Percentiles rank a stretch among this genome's conserved stretches.
These are phyloP conservation scores for Pisolithus tinctorius DNA, from an alignment of 768 basidiomycete species.

Conservation along the genomic window DNA sequence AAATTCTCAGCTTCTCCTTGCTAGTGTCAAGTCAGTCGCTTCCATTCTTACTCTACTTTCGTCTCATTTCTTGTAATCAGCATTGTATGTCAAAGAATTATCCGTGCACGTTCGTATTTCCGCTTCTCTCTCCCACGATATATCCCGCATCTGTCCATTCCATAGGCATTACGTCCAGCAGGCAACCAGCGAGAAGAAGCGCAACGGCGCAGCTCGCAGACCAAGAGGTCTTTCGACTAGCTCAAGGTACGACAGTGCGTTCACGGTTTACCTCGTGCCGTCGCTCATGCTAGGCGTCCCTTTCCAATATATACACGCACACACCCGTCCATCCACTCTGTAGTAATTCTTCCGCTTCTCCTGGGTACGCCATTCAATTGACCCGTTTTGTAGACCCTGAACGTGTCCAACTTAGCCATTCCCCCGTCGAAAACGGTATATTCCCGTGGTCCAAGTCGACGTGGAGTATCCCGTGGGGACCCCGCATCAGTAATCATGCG, in stretches of 20 bases:
- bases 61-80: slow-evolving; percentile 29
- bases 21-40: slow-evolving; percentile 58
- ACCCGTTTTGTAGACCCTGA: slow-evolving; percentile 15
- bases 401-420: slow-evolving; percentile 23
- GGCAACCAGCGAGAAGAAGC: slow-evolving; percentile 81
- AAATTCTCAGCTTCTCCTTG: slow-evolving; percentile 9
- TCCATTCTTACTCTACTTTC: slow-evolving; percentile 8
- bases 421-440: slow-evolving; percentile 20
- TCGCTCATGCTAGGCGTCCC: not conserved
- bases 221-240: slow-evolving; percentile 55
- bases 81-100: slow-evolving; percentile 86
- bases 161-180: slow-evolving; percentile 74
- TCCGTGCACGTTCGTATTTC: slow-evolving; percentile 75
- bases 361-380: slow-evolving; percentile 35
- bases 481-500: slow-evolving; percentile 32
- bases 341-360: slow-evolving; percentile 26
- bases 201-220: slow-evolving; percentile 50
- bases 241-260: slow-evolving; percentile 36
- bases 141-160: slow-evolving; percentile 11
- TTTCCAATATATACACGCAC: slow-evolving; percentile 16
- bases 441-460: slow-evolving; percentile 25
- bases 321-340: slow-evolving; percentile 11
- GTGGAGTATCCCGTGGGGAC: slow-evolving; percentile 21
- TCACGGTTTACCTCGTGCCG: slow-evolving; percentile 5
- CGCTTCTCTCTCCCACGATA: slow-evolving; percentile 11